phyloP scores from a whole-genome alignment of 2,329 filamentous ascomycete genomes.

The Paecilomyces sp. region DNA sequence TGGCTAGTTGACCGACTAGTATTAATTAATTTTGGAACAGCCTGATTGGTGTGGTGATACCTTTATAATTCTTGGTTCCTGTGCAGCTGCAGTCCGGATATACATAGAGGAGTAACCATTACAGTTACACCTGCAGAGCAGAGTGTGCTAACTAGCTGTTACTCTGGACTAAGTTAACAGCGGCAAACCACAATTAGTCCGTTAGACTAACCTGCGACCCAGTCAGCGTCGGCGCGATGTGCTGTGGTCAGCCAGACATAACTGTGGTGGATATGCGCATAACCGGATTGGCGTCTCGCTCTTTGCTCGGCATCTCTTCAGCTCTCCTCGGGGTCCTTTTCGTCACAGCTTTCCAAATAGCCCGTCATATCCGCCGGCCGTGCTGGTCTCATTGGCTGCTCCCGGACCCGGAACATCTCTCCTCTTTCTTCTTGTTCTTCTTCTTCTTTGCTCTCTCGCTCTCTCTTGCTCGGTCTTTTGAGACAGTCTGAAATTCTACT shows the following conservation, averaged over 20 bases:
- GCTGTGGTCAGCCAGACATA: neutral
- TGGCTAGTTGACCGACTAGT: no score
- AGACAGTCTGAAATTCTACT: neutral
- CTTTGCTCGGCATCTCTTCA: neutral
- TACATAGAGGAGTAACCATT: no score
- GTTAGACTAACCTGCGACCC: no score
- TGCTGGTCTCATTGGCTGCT: neutral
- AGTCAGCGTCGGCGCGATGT: no score
- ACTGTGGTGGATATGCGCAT: neutral
- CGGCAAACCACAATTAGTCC: no score
- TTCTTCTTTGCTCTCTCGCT: neutral
- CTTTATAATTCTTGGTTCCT: no score
- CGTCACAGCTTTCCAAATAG: neutral
- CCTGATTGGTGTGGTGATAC: no score
- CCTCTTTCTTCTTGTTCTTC: constrained; percentile 11
- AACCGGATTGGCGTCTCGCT: neutral
- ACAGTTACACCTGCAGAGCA: no score
- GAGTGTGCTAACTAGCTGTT: no score
- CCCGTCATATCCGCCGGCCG: neutral
- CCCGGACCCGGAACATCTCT: constrained; percentile 5
- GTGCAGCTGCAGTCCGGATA: no score
- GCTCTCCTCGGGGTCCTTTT: neutral
- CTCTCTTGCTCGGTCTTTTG: neutral
- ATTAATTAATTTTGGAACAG: no score
- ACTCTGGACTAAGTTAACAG: no score